A percentile compares a stretch with the other conserved stretches of the same genome.
Conservation (phyloP, 768 basidiomycete species). For the Amanita subjunquillea region DNA sequence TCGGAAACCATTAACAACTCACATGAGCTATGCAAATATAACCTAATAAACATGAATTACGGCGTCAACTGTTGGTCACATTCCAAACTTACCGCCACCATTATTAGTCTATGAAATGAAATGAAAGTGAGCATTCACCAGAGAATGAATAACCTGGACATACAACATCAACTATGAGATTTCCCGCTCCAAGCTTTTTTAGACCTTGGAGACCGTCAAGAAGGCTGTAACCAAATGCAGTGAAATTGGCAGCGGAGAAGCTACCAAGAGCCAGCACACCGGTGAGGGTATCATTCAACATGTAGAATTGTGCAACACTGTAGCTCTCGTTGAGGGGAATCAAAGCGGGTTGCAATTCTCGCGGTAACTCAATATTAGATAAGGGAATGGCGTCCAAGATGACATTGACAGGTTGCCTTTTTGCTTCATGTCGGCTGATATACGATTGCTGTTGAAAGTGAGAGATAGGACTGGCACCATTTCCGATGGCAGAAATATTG, state of each 20-base stretch:
- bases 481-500: slow-evolving; percentile 1
- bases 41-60: slow-evolving; percentile 13
- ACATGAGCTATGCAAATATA: slow-evolving; percentile 55
- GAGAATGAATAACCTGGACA: slow-evolving; percentile 11
- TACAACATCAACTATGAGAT: slow-evolving; percentile 51
- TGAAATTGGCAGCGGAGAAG: slow-evolving; percentile 37
- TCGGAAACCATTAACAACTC: slow-evolving; percentile 12
- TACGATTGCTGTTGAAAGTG: slow-evolving; percentile 30
- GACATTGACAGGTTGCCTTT: slow-evolving; percentile 35
- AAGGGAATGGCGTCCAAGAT: slow-evolving; percentile 35
- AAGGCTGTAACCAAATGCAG: slow-evolving; percentile 29
- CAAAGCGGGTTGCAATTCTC: slow-evolving; percentile 24
- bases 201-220: slow-evolving; percentile 36
- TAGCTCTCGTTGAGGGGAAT: slow-evolving; percentile 32
- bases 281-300: slow-evolving; percentile 40
- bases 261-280: slow-evolving; percentile 50
- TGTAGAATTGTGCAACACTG: slow-evolving; percentile 43
- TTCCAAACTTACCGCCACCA: slow-evolving; percentile 27
- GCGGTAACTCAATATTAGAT: slow-evolving; percentile 33
- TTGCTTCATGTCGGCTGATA: slow-evolving; percentile 18
- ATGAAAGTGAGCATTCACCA: neutral
- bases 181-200: slow-evolving; percentile 36
- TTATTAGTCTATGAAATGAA: slow-evolving; percentile 29
- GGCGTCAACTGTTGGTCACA: neutral
- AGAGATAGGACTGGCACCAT: slow-evolving; percentile 16